Base-by-base conservation (phyloP, 225 moss, liverwort and hornwort species). In the Pseudisothecium myosuroides region DNA sequence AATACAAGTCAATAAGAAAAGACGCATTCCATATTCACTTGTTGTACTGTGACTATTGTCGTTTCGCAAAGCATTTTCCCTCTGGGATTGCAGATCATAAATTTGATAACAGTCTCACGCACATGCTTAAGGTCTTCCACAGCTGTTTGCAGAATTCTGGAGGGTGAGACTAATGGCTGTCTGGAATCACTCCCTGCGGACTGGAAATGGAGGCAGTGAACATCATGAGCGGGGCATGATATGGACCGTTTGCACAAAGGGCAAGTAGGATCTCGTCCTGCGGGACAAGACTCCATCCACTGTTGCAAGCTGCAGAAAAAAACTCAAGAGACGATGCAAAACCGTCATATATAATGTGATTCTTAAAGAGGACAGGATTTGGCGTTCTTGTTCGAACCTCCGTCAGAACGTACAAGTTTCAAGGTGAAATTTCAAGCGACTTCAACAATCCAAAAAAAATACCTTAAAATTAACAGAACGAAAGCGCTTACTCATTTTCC, bases 121-220 rank as follows among this genome's bases (percentile, higher is more conserved):
- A 92, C 92, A 81, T 90, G 90, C 34, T 62, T 10, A 50, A 39
- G 24, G 54, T 56, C 69, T 59, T 74, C 67, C 54, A 66, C 86
- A 81, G 45, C 55, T 75, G 81, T 45, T 29, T 74, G 86, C 79
- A 80, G 22, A 86, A 61, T 83, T 52, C 68, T 39, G 61, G 86
- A 86, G 83, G 86, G 82, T 45, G 80, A 87, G 83, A 85, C 89
- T 84, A 92, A 92, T 41, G 75, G 39, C 45, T 80, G 69, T 86
- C 66, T 77, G 82, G 90, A 86, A 68, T 88, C 85, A 73, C 84
- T 92, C 54, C 81, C 91, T 54, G 91, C 91, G 45, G 95, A 94
- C 85, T 96, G 96, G 83, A 97, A 97, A 83, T 93, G 93, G 52
- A 96, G 95, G 54, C 95, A 93, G 64, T 96, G 95, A 49, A 94